A percentile compares a stretch with the other conserved stretches of the same genome.
These are phyloP conservation scores for Wakefieldia striispora DNA, from an alignment of 768 basidiomycete genomes.

Conservation along the genomic window DNA sequence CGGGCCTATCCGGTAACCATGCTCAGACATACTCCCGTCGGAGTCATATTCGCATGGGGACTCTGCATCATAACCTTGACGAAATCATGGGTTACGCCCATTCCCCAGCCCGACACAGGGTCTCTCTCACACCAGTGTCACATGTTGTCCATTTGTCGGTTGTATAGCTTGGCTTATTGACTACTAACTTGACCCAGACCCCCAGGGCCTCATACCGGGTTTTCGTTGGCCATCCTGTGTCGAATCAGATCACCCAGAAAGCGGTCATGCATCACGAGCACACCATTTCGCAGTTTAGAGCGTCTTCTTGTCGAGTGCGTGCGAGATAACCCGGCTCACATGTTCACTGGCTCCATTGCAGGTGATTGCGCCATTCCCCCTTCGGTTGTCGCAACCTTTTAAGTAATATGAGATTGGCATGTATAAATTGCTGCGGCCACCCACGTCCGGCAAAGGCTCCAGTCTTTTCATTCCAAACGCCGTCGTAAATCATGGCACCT, in stretches of 20 bases:
- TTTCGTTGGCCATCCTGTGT: too few relatives aligned
- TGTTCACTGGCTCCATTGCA: background rate
- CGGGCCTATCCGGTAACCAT: too few relatives aligned
- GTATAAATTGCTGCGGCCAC: constrained; percentile 16
- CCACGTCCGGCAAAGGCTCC: background rate
- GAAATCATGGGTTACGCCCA: too few relatives aligned
- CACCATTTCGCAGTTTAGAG: background rate
- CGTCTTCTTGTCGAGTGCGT: background rate
- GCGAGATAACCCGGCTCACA: constrained; percentile 16
- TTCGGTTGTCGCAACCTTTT: constrained; percentile 7
- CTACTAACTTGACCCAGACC: too few relatives aligned
- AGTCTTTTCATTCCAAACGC: background rate
- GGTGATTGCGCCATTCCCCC: constrained; percentile 20
- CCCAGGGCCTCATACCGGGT: too few relatives aligned
- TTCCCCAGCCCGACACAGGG: too few relatives aligned
- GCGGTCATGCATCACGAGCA: background rate
- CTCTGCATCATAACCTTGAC: too few relatives aligned
- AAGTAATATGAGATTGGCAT: background rate
- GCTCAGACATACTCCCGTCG: too few relatives aligned
- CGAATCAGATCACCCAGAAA: background rate
- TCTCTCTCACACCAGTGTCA: background rate
- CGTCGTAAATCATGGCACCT: constrained; percentile 42
- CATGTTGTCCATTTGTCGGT: background rate
- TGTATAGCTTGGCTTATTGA: too few relatives aligned
- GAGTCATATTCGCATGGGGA: too few relatives aligned